Conservation (phyloP, 148 eudicot species). For the Rhododendron griersonianum region DNA sequence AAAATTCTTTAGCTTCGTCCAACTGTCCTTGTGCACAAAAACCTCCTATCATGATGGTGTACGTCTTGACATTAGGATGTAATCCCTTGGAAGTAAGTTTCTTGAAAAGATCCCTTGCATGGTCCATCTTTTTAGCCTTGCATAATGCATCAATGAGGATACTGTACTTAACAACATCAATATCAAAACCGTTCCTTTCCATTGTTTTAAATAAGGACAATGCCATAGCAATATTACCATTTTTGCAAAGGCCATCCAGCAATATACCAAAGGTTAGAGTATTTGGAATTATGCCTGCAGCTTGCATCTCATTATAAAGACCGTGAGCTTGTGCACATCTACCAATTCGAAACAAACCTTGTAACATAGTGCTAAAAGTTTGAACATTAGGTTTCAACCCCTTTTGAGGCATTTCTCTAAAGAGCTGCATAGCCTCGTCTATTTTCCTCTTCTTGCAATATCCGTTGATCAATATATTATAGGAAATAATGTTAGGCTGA, state of each 20-base stretch:
- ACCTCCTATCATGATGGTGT: background rate
- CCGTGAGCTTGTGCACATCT: too few relatives aligned
- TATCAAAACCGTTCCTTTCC: background rate
- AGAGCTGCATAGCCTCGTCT: slow-evolving; percentile 6
- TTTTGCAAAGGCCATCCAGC: background rate
- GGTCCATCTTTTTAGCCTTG: background rate
- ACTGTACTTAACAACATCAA: background rate
- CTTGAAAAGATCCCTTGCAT: background rate
- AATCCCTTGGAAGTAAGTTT: background rate
- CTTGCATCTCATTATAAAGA: background rate
- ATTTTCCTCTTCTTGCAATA: background rate
- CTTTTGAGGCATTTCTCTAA: background rate
- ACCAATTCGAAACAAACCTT: background rate
- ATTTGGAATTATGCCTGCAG: background rate
- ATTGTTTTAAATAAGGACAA: background rate
- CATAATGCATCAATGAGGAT: slow-evolving; percentile 7
- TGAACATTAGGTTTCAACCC: background rate
- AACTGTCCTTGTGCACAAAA: background rate
- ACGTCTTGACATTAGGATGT: background rate
- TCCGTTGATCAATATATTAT: too few relatives aligned
- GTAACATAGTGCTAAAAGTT: background rate
- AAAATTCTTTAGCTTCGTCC: background rate
- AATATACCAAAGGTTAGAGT: background rate
- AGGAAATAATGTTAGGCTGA: too few relatives aligned
- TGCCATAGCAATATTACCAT: background rate